These are phyloP conservation scores for Schizosaccharomyces osmophilus DNA, from an alignment of 805 yeast species.

Conservation along the genomic window DNA sequence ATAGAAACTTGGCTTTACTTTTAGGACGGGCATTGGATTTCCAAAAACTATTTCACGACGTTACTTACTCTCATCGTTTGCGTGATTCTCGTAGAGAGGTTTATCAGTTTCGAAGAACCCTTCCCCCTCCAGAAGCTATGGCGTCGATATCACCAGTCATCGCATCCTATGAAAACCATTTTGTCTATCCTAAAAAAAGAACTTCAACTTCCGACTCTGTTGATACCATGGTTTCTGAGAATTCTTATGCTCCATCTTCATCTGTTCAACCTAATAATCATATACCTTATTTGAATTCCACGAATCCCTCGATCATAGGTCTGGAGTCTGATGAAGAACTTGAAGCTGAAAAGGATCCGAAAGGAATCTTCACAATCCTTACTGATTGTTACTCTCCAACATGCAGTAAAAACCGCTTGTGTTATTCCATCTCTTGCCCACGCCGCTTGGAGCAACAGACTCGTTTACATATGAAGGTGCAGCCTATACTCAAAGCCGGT, in stretches of 20 bases:
- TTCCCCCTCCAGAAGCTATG: neutral
- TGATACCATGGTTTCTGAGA: neutral
- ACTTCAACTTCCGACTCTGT: neutral
- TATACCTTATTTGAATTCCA: neutral
- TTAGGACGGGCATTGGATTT: constrained; percentile 85
- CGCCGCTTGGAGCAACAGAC: constrained; percentile 89
- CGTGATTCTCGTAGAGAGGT: constrained; percentile 74
- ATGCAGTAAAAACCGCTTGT: constrained; percentile 63
- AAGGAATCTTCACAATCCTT: constrained; percentile 77
- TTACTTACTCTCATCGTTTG: constrained; percentile 75
- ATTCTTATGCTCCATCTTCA: neutral
- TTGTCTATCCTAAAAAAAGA: neutral
- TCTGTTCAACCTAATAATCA: neutral
- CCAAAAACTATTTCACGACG: constrained; percentile 83
- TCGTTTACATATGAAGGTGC: constrained; percentile 63
- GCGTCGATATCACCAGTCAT: neutral
- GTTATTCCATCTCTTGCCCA: constrained; percentile 93
- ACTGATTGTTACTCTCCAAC: constrained; percentile 96
- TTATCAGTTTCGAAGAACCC: constrained; percentile 35
- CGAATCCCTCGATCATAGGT: too few species aligned
- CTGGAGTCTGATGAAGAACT: neutral
- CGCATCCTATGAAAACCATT: neutral
- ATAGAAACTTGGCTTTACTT: constrained; percentile 67
- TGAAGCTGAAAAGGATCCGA: constrained; percentile 18
- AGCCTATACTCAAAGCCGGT: constrained; percentile 60